Evolutionary conservation across 352 stramenopile species (phyloP), one percentile per base, ranked within the genome.

Genomic region (Nothophytophthora sp.): DNA sequence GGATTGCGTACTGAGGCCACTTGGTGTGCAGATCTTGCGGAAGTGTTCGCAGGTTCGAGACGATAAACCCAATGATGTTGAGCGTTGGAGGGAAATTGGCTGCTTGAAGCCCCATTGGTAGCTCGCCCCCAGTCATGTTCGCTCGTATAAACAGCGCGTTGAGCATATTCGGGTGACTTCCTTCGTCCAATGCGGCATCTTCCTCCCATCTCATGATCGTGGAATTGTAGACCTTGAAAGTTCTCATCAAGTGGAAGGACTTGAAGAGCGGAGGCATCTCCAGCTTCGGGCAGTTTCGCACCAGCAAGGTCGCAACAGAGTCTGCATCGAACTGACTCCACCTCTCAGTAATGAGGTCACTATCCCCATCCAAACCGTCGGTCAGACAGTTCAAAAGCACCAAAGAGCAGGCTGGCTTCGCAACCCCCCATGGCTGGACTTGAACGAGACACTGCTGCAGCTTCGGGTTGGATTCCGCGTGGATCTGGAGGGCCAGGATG

Each of bases 161-260:
- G 0, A 50, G 58, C n/a, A 87, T 22, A 4, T 56, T 27, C 16
- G 65, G 56, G 24, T 85, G 65, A 22, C 58, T 15, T 0, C 29
- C 28, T 23, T 60, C 53, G 2, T 63, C 67, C 16, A 81, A 16
- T 0, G 61, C 68, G 15, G 55, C 61, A 16, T 59, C 28, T 1
- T n/a, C 13, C 1, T 36, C 40, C 71, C 69, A 84, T 13, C 50
- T 22, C 2, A 18, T 22, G 20, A 86, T 48, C 1, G 48, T 67
- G 1, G 67, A 75, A 19, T 81, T 72, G 51, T 78, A 78, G 0
- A 86, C 32, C 54, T 9, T 37, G 20, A 13, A 85, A 67, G 0
- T 3, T 44, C 0, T 40, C 24, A n/a, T n/a, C n/a, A n/a, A n/a
- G n/a, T n/a, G n/a, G n/a, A n/a, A n/a, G n/a, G n/a, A n/a, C n/a